These are phyloP conservation scores for Neurospora sp. DNA, from an alignment of 495 filamentous ascomycete species.

Conservation along the genomic window DNA sequence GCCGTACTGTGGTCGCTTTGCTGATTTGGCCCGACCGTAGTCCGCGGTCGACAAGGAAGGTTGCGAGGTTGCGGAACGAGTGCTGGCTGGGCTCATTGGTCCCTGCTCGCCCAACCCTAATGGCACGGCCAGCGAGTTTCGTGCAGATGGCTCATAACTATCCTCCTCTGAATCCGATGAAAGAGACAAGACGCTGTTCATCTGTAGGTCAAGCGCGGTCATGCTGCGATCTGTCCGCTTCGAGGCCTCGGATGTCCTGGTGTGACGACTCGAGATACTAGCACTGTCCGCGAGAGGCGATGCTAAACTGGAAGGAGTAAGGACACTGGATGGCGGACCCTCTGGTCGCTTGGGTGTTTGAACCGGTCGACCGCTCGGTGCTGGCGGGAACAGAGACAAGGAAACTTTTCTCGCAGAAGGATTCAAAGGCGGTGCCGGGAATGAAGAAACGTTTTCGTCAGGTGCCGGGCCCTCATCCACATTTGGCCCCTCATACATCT, in stretches of 20 bases:
- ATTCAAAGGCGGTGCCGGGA: slow-evolving; percentile 5
- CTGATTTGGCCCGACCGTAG: slow-evolving; percentile 4
- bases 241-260: slow-evolving; percentile 39
- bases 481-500: slow-evolving; percentile 3
- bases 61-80: slow-evolving; percentile 17
- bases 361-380: not conserved
- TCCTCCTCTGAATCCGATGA: slow-evolving; percentile 41
- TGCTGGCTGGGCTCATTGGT: slow-evolving; percentile 17
- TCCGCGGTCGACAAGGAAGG: slow-evolving; percentile 1
- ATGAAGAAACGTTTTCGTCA: slow-evolving; percentile 1
- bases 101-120: slow-evolving; percentile 16
- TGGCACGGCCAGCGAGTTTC: slow-evolving; percentile 15
- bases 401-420: slow-evolving; percentile 3
- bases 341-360: slow-evolving; percentile 13
- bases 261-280: slow-evolving; percentile 41
- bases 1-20: slow-evolving; percentile 17
- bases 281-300: slow-evolving; percentile 27
- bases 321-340: not conserved
- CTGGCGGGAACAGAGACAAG: slow-evolving; percentile 12
- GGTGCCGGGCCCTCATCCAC: not conserved
- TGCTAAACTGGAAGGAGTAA: slow-evolving; percentile 10
- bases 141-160: slow-evolving; percentile 17
- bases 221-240: slow-evolving; percentile 32
- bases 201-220: slow-evolving; percentile 33
- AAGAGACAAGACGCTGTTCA: slow-evolving; percentile 37